A percentile compares a stretch with the other conserved stretches of the same genome.
phyloP scores from a whole-genome alignment of 176 grass and related monocot species.

The Bothriochloa decipiens region DNA sequence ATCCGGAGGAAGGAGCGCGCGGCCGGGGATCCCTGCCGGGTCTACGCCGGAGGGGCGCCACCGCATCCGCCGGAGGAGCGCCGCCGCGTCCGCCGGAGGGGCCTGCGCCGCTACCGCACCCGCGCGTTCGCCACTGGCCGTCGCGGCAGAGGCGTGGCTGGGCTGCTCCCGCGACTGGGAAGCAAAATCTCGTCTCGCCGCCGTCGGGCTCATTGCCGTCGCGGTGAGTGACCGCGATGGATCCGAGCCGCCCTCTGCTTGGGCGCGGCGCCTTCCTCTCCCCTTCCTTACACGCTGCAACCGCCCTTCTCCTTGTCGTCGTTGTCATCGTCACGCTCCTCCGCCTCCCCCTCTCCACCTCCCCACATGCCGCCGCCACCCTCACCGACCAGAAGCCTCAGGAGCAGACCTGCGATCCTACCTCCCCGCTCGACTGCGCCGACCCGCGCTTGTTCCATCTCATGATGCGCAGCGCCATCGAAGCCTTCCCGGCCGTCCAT shows the following conservation, averaged over 20 bases:
- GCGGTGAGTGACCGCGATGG: constrained; percentile 15
- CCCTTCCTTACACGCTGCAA: constrained; percentile 37
- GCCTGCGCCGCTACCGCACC: too few species aligned
- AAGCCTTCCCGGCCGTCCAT: constrained; percentile 66
- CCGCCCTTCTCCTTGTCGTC: background rate
- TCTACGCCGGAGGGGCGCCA: too few species aligned
- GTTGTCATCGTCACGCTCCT: constrained; percentile 43
- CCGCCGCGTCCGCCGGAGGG: too few species aligned
- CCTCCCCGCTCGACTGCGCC: constrained; percentile 55
- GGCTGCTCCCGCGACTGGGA: too few species aligned
- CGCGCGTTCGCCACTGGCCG: too few species aligned
- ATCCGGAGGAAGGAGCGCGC: too few species aligned
- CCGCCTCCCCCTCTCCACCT: constrained; percentile 34
- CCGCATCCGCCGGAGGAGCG: too few species aligned
- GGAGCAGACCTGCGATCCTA: constrained; percentile 38
- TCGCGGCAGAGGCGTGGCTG: too few species aligned
- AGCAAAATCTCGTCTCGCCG: too few species aligned
- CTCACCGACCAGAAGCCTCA: background rate
- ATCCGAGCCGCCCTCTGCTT: constrained; percentile 17
- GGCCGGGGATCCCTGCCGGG: too few species aligned
- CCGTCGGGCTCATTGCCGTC: background rate
- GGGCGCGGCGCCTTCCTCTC: constrained; percentile 36
- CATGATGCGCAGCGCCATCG: constrained; percentile 69
- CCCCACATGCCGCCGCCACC: background rate
- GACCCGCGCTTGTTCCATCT: constrained; percentile 66